These are phyloP conservation scores for Colletotrichum kahawae DNA, from an alignment of 2,329 filamentous ascomycete species.

Conservation along the genomic window DNA sequence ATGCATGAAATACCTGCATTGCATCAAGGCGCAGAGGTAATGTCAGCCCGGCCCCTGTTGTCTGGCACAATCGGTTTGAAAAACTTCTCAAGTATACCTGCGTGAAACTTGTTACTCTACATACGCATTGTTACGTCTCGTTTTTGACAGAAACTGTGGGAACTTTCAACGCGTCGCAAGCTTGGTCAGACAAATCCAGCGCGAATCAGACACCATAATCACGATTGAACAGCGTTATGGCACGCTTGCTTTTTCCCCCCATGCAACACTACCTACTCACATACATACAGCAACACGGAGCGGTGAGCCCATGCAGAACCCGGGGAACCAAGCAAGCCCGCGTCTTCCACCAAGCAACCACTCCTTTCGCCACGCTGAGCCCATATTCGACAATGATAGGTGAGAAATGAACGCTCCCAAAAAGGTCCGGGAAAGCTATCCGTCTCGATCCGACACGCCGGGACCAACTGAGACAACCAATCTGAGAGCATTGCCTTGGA, in stretches of 20 bases:
- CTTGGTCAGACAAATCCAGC: not conserved
- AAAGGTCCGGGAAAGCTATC: not conserved
- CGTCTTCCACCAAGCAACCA: not conserved
- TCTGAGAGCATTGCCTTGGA: not conserved
- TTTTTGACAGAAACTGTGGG: not conserved
- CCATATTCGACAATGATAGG: not conserved
- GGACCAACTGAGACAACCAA: not conserved
- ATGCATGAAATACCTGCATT: not conserved
- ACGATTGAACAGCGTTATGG: not conserved
- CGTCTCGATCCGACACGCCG: conserved; percentile 7
- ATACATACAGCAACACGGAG: not conserved
- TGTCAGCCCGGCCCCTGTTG: not conserved
- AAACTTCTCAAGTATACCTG: not conserved
- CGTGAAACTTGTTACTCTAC: not conserved
- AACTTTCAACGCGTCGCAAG: not conserved
- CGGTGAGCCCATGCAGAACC: not conserved
- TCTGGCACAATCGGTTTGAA: not conserved
- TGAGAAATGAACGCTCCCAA: not conserved
- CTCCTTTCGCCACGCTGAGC: not conserved
- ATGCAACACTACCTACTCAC: not conserved
- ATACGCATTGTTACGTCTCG: not conserved
- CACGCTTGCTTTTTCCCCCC: not conserved
- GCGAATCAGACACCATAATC: not conserved
- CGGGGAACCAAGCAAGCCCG: not conserved
- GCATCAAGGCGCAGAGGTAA: not conserved